Conservation (phyloP, 306 rosid species). For the Cicer bijugum region DNA sequence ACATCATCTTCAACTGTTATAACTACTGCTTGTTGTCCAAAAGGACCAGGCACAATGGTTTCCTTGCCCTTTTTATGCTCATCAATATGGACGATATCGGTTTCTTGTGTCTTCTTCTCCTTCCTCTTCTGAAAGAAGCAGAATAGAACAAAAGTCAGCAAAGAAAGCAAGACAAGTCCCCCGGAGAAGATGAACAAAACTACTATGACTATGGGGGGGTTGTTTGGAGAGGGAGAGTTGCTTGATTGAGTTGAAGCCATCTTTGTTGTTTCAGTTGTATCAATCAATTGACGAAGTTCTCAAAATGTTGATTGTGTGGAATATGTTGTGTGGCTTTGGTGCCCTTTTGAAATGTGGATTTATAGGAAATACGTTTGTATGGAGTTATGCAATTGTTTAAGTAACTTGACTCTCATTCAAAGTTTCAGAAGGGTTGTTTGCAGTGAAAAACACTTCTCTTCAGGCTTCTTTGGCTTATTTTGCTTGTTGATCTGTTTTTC, state of each 20-base stretch:
- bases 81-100: constrained; percentile 56
- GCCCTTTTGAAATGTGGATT: constrained; percentile 46
- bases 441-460: constrained; percentile 65
- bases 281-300: not conserved
- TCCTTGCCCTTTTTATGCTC: constrained; percentile 63
- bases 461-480: constrained; percentile 36
- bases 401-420: constrained; percentile 73
- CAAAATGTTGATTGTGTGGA: constrained; percentile 24
- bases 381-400: constrained; percentile 32
- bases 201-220: constrained; percentile 57
- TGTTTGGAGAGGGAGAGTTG: constrained; percentile 57
- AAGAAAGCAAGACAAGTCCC: constrained; percentile 58
- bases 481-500: constrained; percentile 30
- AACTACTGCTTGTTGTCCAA: constrained; percentile 53
- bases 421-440: constrained; percentile 65
- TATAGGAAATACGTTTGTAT: constrained; percentile 33
- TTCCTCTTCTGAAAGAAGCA: constrained; percentile 58
- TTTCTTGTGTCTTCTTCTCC: constrained; percentile 53
- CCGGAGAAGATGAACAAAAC: constrained; percentile 65
- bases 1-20: constrained; percentile 73
- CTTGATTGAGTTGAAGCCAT: constrained; percentile 57
- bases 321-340: constrained; percentile 20
- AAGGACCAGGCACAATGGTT: constrained; percentile 62
- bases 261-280: constrained; percentile 1
- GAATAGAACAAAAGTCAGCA: constrained; percentile 63